Evolutionary conservation across 176 grass and related monocot species (phyloP), one percentile per base, ranked within the genome.

Genomic region (Thinopyrum elongatum): DNA sequence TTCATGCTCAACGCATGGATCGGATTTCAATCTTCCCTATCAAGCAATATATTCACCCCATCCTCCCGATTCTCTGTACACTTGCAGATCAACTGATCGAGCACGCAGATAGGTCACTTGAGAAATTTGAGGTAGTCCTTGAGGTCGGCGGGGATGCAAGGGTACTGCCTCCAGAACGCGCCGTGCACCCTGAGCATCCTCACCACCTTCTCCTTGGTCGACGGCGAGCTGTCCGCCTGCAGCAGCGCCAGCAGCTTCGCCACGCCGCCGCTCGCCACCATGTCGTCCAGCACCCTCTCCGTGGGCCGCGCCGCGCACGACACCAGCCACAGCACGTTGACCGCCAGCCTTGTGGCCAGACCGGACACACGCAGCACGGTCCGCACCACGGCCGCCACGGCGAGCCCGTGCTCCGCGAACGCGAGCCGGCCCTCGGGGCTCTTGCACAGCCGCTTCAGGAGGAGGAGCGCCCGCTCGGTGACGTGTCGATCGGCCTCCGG

Each of bases 401-500:
- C 94, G 65, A 94, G 58, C 38, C 77, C 64, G 77, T 97, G 94
- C 27, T 97, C 94, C 4, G 77, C 82, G 80, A 97, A 92, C 4
- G 92, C 94, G 8, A 87, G 67, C 79, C 92, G 77, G 7, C 94
- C 94, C 70, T 97, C 94, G 4, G 92, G 77, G n/a, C 85, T 85
- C 80, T 90, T 89, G 77, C 94, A 97, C 78, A 97, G 82, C 47
- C 92, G 74, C 82, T 90, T 97, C 11, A 94, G 92, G 59, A 97
- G 77, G 2, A 97, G 77, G 26, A 97, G 83, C 34, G 91, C 74
- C 46, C 89, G 85, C 86, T 97, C 94, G 15, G 88, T 35, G 65
- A 77, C 84, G 63, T 76, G 90, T 14, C 86, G 76, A 25, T 76
- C 74, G 66, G 92, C 88, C 17, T 97, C 92, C 10, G 86, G 86